Evolutionary conservation across 192 early-diverging fungal species (phyloP).

Genomic region (Backusella parvicylindrica): DNA sequence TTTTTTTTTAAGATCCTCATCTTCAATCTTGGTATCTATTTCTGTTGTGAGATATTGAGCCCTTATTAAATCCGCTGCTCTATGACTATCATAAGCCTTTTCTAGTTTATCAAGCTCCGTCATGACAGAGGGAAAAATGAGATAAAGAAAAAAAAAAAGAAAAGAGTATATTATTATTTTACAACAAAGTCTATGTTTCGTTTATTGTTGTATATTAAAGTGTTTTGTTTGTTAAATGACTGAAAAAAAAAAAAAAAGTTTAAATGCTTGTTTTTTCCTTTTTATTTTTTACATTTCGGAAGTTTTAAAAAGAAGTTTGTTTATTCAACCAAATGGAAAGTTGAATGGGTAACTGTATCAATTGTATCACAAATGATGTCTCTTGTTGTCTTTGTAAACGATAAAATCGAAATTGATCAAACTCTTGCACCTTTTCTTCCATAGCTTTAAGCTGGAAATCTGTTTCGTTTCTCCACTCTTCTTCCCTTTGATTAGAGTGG

Average conservation of each 20-base stretch:
- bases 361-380: background rate
- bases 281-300: background rate
- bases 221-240: background rate
- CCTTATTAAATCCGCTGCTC: background rate
- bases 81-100: slow-evolving; percentile 63
- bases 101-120: slow-evolving; percentile 75
- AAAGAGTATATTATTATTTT: background rate
- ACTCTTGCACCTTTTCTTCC: slow-evolving; percentile 52
- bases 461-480: slow-evolving; percentile 41
- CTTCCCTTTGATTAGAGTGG: slow-evolving; percentile 54
- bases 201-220: background rate
- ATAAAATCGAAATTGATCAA: slow-evolving; percentile 45
- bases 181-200: too few species aligned
- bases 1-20: background rate
- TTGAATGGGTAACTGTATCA: background rate
- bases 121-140: background rate
- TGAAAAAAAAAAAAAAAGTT: background rate
- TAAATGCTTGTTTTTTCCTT: background rate
- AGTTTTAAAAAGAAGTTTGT: background rate
- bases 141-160: background rate
- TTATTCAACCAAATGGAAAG: background rate
- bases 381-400: slow-evolving; percentile 9
- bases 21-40: background rate
- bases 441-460: slow-evolving; percentile 48
- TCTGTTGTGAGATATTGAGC: slow-evolving; percentile 3